A percentile compares a stretch with the other conserved stretches of the same genome.
Conservation (phyloP, 371 early-diverging fungal genomes). For the Mucor indicus region DNA sequence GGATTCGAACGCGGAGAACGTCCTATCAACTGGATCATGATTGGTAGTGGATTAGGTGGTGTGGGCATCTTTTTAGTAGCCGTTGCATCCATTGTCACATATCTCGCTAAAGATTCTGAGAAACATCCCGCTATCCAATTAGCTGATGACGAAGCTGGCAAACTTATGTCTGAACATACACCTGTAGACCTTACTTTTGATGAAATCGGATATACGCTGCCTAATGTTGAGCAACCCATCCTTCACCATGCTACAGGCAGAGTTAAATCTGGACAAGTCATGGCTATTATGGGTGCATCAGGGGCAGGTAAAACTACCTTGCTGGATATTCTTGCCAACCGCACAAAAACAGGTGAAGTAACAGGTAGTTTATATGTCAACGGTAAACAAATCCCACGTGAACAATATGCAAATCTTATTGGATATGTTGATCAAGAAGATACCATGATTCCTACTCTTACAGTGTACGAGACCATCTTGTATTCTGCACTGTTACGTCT, state of each 20-base stretch:
- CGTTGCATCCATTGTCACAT: constrained; percentile 39
- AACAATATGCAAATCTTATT: constrained; percentile 60
- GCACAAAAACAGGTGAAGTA: constrained; percentile 57
- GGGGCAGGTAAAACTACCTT: constrained; percentile 71
- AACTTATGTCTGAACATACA: constrained; percentile 71
- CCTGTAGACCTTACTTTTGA: constrained; percentile 69
- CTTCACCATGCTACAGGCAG: constrained; percentile 66
- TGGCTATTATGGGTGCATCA: constrained; percentile 82
- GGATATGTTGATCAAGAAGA: constrained; percentile 90
- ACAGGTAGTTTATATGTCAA: constrained; percentile 64
- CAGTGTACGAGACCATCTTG: constrained; percentile 77
- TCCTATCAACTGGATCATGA: constrained; percentile 58
- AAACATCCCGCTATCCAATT: constrained; percentile 30
- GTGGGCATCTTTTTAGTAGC: constrained; percentile 57
- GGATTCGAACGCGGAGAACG: constrained; percentile 62
- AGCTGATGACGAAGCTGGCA: constrained; percentile 60
- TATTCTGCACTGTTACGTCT: constrained; percentile 80
- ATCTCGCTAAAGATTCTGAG: constrained; percentile 37
- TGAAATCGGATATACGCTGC: constrained; percentile 56
- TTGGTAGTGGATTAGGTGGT: constrained; percentile 56
- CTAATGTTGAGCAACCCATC: constrained; percentile 32
- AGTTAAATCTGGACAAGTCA: constrained; percentile 79
- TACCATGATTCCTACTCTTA: constrained; percentile 76
- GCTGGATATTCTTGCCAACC: constrained; percentile 76
- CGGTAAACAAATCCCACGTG: constrained; percentile 55